Conservation (phyloP, 2,329 filamentous ascomycete genomes). For the Paramyrothecium sp. region DNA sequence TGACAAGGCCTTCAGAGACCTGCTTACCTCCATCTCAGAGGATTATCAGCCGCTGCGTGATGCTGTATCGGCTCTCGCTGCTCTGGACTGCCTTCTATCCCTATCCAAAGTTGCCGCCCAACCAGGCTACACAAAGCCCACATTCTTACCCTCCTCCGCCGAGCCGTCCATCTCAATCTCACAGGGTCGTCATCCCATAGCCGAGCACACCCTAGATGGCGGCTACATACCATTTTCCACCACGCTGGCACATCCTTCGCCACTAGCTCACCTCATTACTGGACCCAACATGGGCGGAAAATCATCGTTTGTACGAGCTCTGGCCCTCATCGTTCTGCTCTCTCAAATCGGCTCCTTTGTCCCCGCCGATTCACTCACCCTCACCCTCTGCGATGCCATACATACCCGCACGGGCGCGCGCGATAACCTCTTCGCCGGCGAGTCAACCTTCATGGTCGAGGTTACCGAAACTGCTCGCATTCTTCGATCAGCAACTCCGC, state of each 20-base stretch:
- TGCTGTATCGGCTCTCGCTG: conserved; percentile 79
- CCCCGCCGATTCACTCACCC: conserved; percentile 68
- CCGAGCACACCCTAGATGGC: conserved; percentile 83
- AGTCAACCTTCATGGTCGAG: conserved; percentile 98
- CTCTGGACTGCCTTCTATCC: conserved; percentile 86
- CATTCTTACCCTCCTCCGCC: conserved; percentile 58
- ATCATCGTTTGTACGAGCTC: conserved; percentile 91
- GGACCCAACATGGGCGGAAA: conserved; percentile 99
- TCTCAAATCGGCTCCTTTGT: conserved; percentile 95
- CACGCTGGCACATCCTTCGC: conserved; percentile 61
- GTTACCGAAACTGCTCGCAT: conserved; percentile 90
- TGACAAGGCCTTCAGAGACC: conserved; percentile 72
- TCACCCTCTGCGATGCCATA: conserved; percentile 87
- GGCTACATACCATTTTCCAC: conserved; percentile 91
- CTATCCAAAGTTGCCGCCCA: conserved; percentile 80
- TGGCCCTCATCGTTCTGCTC: conserved; percentile 89
- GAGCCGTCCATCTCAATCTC: conserved; percentile 61
- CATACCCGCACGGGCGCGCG: conserved; percentile 95
- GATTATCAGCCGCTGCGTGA: conserved; percentile 90
- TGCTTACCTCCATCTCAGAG: conserved; percentile 73
- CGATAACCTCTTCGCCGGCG: conserved; percentile 93
- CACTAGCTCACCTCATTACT: conserved; percentile 82
- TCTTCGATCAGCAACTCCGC: conserved; percentile 80
- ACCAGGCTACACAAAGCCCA: conserved; percentile 84
- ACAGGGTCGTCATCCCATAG: conserved; percentile 87